Percentiles rank a stretch among this genome's conserved stretches.
Conservation (phyloP, 2,329 filamentous ascomycete species). For the Ophiosphaerella herpotricha region DNA sequence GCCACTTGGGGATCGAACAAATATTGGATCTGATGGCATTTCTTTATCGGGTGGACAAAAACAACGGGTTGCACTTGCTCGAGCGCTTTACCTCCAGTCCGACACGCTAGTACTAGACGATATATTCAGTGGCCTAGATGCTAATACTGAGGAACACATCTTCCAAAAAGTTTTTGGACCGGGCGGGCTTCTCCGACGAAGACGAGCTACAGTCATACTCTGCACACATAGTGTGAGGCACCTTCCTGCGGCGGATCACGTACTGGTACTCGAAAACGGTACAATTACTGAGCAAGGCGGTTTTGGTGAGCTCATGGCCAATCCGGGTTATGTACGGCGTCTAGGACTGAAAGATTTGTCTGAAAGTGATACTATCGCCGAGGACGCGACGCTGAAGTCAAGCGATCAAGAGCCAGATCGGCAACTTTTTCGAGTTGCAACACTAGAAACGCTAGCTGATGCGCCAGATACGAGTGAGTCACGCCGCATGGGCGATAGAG, state of each 20-base stretch:
- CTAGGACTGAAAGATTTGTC: too few species aligned
- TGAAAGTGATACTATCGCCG: too few species aligned
- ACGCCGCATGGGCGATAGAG: slow-evolving; percentile 12
- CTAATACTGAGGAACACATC: slow-evolving; percentile 51
- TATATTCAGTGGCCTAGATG: slow-evolving; percentile 54
- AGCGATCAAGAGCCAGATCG: too few species aligned
- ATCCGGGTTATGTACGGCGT: background rate
- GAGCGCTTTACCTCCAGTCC: slow-evolving; percentile 53
- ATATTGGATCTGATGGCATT: slow-evolving; percentile 54
- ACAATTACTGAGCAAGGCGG: slow-evolving; percentile 33
- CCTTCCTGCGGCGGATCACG: slow-evolving; percentile 13
- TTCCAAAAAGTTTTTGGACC: slow-evolving; percentile 50
- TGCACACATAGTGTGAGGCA: slow-evolving; percentile 16
- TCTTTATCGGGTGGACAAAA: slow-evolving; percentile 56
- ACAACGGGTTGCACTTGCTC: slow-evolving; percentile 54
- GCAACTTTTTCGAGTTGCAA: too few species aligned
- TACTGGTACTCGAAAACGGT: slow-evolving; percentile 8
- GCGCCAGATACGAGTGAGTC: background rate
- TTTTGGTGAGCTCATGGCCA: slow-evolving; percentile 35
- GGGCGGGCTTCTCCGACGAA: slow-evolving; percentile 47
- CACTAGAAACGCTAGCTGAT: background rate
- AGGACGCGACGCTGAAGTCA: too few species aligned
- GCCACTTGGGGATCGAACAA: slow-evolving; percentile 36
- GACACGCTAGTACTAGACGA: slow-evolving; percentile 55
- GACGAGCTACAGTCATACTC: slow-evolving; percentile 23